Evolutionary conservation across 2,329 filamentous ascomycete genomes (phyloP).

Genomic region (Paecilomyces dactylethromorphus): DNA sequence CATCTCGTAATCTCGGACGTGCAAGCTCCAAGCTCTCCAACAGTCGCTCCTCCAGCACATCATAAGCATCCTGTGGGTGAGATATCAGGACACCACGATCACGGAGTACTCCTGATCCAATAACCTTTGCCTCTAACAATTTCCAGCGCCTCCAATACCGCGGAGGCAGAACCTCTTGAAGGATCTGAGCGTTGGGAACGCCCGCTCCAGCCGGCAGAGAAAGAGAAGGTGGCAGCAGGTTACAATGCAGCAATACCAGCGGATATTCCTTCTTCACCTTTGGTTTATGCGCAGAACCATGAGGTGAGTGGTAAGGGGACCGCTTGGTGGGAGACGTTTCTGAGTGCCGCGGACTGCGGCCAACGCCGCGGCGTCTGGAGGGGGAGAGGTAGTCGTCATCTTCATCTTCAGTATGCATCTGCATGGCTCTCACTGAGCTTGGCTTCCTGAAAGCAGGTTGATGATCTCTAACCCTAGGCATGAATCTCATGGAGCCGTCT

Average conservation of each 20-base stretch:
- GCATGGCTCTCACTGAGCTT: conserved; percentile 39
- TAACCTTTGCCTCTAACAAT: conserved; percentile 48
- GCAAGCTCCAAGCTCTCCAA: conserved; percentile 55
- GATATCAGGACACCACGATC: conserved; percentile 55
- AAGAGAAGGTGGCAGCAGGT: conserved; percentile 48
- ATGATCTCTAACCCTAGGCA: conserved; percentile 24
- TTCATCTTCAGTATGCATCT: conserved; percentile 38
- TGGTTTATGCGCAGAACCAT: conserved; percentile 18
- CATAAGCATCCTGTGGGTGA: conserved; percentile 57
- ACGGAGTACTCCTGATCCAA: conserved; percentile 47
- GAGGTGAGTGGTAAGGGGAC: conserved; percentile 29
- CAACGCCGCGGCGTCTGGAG: conserved; percentile 20
- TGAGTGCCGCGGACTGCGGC: conserved; percentile 16
- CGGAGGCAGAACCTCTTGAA: conserved; percentile 45
- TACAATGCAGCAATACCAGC: conserved; percentile 56
- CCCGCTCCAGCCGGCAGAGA: conserved; percentile 36
- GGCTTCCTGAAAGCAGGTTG: conserved; percentile 37
- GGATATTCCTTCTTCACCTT: conserved; percentile 45
- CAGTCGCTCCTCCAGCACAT: conserved; percentile 55
- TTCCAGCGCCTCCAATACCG: conserved; percentile 42
- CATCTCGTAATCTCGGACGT: conserved; percentile 49
- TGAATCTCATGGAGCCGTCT: conserved; percentile 12
- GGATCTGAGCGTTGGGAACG: conserved; percentile 31
- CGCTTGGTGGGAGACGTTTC: conserved; percentile 23
- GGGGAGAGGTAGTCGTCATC: conserved; percentile 34